phyloP scores from a whole-genome alignment of 768 basidiomycete species.

The Hygrocybe coccinea region DNA sequence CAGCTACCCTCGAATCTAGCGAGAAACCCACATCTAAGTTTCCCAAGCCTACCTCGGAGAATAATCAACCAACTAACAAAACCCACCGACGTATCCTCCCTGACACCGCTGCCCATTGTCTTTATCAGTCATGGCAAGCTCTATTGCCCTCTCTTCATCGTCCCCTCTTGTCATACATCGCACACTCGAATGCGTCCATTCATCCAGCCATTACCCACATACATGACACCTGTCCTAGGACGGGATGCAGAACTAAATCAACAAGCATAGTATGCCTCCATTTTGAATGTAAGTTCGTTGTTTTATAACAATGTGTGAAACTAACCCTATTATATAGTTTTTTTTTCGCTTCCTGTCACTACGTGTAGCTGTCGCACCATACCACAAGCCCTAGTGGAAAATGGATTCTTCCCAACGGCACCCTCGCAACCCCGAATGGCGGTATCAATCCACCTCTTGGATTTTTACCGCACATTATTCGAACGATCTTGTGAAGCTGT shows the following conservation, averaged over 20 bases:
- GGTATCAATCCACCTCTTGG: conserved; percentile 27
- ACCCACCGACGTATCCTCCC: neutral
- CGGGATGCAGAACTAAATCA: neutral
- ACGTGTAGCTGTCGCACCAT: conserved; percentile 21
- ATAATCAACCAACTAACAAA: neutral
- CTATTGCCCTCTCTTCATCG: neutral
- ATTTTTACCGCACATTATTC: conserved; percentile 33
- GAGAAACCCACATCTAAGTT: neutral
- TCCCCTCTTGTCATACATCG: conserved; percentile 3
- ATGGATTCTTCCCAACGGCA: conserved; percentile 33
- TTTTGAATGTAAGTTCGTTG: conserved; percentile 9
- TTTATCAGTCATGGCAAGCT: neutral
- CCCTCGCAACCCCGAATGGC: conserved; percentile 22
- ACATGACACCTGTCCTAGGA: neutral
- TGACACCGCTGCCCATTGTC: neutral
- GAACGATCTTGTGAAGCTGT: conserved; percentile 36
- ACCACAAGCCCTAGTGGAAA: conserved; percentile 21
- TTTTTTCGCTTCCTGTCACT: conserved; percentile 7
- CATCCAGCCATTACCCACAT: neutral
- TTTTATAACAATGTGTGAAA: neutral
- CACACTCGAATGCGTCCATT: neutral
- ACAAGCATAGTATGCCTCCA: conserved; percentile 11
- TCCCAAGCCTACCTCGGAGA: neutral
- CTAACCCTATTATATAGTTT: conserved; percentile 13
- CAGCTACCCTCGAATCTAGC: neutral